A percentile compares a stretch with the other conserved stretches of the same genome.
Conservation (phyloP, 73 alveolate genomes). For the Breviolum minutum region DNA sequence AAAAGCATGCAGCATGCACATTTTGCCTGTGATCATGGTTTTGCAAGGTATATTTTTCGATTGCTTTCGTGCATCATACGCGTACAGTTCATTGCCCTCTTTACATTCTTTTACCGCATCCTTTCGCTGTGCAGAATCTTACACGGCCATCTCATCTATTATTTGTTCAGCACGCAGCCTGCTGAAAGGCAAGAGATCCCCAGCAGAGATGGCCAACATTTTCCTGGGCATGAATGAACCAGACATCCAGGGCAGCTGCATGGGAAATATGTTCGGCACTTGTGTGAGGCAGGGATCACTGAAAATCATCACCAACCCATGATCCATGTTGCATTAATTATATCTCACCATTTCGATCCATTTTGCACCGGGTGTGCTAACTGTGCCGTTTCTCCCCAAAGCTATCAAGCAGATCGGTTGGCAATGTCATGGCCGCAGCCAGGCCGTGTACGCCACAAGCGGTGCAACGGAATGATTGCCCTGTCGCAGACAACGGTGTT, state of each 20-base stretch:
- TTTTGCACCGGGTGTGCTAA: background rate
- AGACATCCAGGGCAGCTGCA: constrained; percentile 95
- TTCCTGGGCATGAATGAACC: constrained; percentile 92
- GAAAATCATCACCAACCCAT: background rate
- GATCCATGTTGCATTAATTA: background rate
- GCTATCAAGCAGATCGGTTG: background rate
- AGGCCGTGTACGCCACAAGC: constrained; percentile 70
- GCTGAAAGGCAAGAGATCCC: constrained; percentile 26
- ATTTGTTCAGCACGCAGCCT: background rate
- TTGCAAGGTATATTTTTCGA: too few species aligned
- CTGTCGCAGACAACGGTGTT: constrained; percentile 24
- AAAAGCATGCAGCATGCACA: background rate
- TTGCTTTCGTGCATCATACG: too few species aligned
- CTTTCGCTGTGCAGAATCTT: background rate
- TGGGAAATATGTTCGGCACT: constrained; percentile 88
- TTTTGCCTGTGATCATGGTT: too few species aligned
- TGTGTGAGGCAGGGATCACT: constrained; percentile 27
- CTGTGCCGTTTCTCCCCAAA: background rate
- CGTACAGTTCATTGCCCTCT: background rate
- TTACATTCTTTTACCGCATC: too few species aligned
- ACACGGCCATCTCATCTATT: background rate
- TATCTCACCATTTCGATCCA: background rate
- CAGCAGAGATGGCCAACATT: constrained; percentile 58
- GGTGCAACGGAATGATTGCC: constrained; percentile 34
- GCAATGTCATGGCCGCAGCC: background rate